phyloP scores from a whole-genome alignment of 345 rosid species.

The Salix udensis region DNA sequence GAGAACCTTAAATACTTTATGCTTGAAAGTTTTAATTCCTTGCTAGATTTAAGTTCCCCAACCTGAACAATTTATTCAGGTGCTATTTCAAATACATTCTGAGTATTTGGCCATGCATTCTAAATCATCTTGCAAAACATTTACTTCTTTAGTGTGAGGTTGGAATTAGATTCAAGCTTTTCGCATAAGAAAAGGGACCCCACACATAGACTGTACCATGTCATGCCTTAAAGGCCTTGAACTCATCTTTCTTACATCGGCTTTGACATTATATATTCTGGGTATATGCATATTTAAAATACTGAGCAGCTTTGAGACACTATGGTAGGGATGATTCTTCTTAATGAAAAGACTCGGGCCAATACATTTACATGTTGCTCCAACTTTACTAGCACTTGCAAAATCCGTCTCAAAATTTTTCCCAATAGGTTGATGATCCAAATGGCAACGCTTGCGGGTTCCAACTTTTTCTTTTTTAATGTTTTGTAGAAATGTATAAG shows the following conservation, averaged over 20 bases:
- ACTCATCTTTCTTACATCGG: neutral
- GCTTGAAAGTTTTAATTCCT: neutral
- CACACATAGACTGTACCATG: neutral
- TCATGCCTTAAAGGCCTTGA: slow-evolving; percentile 1
- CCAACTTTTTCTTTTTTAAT: too few species aligned
- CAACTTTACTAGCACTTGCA: neutral
- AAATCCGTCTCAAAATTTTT: neutral
- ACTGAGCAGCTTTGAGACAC: neutral
- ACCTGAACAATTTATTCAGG: neutral
- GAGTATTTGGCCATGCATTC: neutral
- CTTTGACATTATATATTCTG: neutral
- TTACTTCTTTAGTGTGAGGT: neutral
- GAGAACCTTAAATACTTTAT: neutral
- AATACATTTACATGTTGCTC: neutral
- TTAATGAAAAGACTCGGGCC: neutral
- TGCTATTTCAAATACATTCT: neutral
- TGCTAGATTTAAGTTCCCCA: neutral
- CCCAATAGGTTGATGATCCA: neutral
- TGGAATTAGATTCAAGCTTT: neutral
- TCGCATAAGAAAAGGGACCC: neutral
- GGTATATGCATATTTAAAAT: neutral
- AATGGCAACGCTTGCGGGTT: neutral
- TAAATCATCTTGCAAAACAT: neutral
- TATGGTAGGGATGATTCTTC: neutral
- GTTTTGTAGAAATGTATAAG: neutral